phyloP scores from a whole-genome alignment of 345 rosid genomes.

The Rhizophora mangle region DNA sequence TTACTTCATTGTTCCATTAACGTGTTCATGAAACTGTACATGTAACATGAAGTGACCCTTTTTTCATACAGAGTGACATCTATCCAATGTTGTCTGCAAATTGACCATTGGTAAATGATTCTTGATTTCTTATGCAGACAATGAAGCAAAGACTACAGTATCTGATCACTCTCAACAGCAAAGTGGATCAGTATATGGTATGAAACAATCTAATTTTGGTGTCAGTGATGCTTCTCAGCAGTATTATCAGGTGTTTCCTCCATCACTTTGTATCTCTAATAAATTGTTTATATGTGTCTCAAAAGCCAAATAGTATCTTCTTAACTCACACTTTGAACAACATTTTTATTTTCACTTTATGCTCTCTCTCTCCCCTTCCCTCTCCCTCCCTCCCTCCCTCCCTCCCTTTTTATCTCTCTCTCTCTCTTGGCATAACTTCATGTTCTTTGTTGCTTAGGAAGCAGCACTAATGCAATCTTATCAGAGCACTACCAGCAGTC shows the following conservation, averaged over 20 bases:
- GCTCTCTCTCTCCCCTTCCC: too few species aligned
- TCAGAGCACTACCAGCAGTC: conserved; percentile 44
- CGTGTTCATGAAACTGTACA: too few species aligned
- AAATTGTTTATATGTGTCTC: too few species aligned
- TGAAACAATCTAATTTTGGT: conserved; percentile 31
- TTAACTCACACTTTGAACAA: too few species aligned
- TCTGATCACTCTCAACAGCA: conserved; percentile 41
- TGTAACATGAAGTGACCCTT: too few species aligned
- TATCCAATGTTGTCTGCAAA: conserved; percentile 1
- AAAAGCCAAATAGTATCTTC: too few species aligned
- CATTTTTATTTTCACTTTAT: too few species aligned
- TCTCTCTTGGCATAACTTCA: neutral
- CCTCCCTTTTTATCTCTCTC: too few species aligned
- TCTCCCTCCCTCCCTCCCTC: too few species aligned
- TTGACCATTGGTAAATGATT: neutral
- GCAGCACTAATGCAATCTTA: conserved; percentile 37
- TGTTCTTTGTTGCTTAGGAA: conserved; percentile 31
- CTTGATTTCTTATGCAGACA: conserved; percentile 36
- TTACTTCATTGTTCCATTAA: too few species aligned
- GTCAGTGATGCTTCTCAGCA: conserved; percentile 35
- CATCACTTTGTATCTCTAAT: neutral
- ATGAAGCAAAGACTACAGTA: conserved; percentile 41
- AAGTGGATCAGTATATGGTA: conserved; percentile 26
- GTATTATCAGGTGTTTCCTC: conserved; percentile 42
- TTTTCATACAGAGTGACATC: neutral